Evolutionary conservation across 176 grass and related monocot species (phyloP).

Genomic region (Paspalum vaginatum): DNA sequence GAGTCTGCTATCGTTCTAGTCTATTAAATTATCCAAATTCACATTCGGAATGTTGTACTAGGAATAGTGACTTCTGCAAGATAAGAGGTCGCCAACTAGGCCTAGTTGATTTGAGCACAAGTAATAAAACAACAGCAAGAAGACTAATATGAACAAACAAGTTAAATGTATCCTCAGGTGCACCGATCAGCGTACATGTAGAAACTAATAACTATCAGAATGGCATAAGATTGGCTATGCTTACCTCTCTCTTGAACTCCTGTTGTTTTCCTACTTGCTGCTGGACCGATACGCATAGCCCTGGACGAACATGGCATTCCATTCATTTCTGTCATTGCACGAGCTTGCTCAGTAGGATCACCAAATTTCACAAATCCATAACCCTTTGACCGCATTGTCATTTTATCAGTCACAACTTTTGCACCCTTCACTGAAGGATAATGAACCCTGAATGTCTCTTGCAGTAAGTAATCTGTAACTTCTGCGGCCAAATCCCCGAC

Average conservation of each 20-base stretch:
- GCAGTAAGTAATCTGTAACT: conserved; percentile 91
- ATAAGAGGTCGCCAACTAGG: conserved; percentile 34
- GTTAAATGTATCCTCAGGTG: conserved; percentile 17
- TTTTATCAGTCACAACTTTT: conserved; percentile 93
- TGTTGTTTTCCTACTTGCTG: conserved; percentile 75
- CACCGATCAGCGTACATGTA: conserved; percentile 18
- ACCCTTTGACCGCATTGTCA: conserved; percentile 90
- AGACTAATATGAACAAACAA: conserved; percentile 29
- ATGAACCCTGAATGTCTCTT: conserved; percentile 85
- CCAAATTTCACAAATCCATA: conserved; percentile 97
- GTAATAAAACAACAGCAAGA: conserved; percentile 29
- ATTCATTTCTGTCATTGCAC: conserved; percentile 99
- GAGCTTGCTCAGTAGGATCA: conserved; percentile 81
- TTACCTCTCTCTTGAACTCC: conserved; percentile 85
- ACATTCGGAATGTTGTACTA: conserved; percentile 43
- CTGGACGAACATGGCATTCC: conserved; percentile 88
- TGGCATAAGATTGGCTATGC: not conserved
- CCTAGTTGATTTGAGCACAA: conserved; percentile 49
- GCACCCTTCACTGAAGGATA: conserved; percentile 93
- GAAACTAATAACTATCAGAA: not conserved
- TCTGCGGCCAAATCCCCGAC: conserved; percentile 93
- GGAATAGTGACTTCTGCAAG: conserved; percentile 40
- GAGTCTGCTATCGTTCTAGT: conserved; percentile 64
- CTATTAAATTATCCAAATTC: conserved; percentile 77
- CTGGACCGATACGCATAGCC: conserved; percentile 89